Base-by-base conservation (phyloP, 2,329 filamentous ascomycete species). In the Arthrobotrys megalospora region DNA sequence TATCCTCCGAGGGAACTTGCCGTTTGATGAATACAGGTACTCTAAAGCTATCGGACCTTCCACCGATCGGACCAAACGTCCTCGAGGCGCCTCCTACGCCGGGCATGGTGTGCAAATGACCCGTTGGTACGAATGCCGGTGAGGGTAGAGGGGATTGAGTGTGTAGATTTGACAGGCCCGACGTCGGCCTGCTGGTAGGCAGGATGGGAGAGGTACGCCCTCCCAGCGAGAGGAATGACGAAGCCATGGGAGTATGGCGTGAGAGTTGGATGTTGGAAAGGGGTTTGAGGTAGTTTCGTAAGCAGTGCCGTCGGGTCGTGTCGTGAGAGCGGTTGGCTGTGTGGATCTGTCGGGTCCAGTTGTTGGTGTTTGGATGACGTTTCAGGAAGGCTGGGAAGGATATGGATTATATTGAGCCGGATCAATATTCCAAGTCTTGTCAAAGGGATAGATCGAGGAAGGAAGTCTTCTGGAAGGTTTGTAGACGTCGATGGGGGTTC, bases 91-190 rank as follows among this genome's bases (percentile, higher is more conserved):
- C 67, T n/a, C 75, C 53, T 36, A 78, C 67, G 14, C 75, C 75
- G 34, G 75, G 67, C 75, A 78, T 72, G 16, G 75, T 72, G 45
- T 71, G 75, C 16, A 78, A 41, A 67, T 78, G 75, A n/a, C 67
- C 67, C 36, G 75, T 64, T 6, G 75, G 50, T 6, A 72, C 75
- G 53, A 78, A 78, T 21, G 67, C 75, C 28, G 75, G 75, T 24
- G 75, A 78, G 11, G 75, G 52, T 8, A 78, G 53, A 53, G 75
- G 75, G 3, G 75, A 78, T 36, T 72, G 58, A 7, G 64, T 50
- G 32, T 65, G 67, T 21, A 24, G 53, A 34, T 68, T 72, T 14
- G 67, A 72, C 60, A 72, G 58, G 34, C 67, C 58, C 21, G 75
- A 78, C 21, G 62, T 36, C 45, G 75, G 75, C 21, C 75, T 68